Conservation (phyloP, 805 yeast species). For the Schwanniomyces yamadae region DNA sequence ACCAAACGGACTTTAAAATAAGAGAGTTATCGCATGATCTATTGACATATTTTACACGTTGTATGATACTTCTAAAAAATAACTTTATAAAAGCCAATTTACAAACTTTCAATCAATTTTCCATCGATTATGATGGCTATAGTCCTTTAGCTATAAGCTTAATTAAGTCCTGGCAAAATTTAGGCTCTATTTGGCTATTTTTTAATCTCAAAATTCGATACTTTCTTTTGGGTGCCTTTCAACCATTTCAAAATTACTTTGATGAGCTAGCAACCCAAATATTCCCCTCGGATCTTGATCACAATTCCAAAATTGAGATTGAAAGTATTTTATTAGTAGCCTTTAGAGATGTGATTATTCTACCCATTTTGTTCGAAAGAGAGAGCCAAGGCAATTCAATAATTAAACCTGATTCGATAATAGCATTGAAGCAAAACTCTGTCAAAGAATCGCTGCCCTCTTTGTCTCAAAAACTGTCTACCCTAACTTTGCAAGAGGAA, state of each 20-base stretch:
- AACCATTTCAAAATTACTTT: conserved; percentile 22
- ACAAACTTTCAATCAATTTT: neutral
- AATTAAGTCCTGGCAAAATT: conserved; percentile 19
- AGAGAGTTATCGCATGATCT: conserved; percentile 32
- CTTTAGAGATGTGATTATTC: conserved; percentile 26
- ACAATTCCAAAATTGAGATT: conserved; percentile 23
- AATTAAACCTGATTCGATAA: neutral
- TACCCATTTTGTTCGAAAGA: conserved; percentile 24
- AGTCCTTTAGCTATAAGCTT: conserved; percentile 1
- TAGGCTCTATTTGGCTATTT: conserved; percentile 25
- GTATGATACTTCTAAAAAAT: conserved; percentile 21
- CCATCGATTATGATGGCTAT: neutral
- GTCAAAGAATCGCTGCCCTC: too few species aligned
- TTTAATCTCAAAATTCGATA: conserved; percentile 27
- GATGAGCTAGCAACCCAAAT: conserved; percentile 10
- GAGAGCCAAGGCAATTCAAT: neutral
- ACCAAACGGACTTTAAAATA: conserved; percentile 22
- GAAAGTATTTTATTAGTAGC: conserved; percentile 26
- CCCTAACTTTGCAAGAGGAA: conserved; percentile 3
- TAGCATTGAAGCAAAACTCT: neutral
- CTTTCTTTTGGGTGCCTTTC: conserved; percentile 22
- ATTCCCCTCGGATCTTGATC: neutral
- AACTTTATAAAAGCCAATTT: conserved; percentile 14
- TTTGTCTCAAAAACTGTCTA: neutral
- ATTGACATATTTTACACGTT: conserved; percentile 21